Percentiles rank a stretch among this genome's conserved stretches.
Evolutionary conservation across 805 yeast species (phyloP).

Genomic region (Starmera dryadoides): DNA sequence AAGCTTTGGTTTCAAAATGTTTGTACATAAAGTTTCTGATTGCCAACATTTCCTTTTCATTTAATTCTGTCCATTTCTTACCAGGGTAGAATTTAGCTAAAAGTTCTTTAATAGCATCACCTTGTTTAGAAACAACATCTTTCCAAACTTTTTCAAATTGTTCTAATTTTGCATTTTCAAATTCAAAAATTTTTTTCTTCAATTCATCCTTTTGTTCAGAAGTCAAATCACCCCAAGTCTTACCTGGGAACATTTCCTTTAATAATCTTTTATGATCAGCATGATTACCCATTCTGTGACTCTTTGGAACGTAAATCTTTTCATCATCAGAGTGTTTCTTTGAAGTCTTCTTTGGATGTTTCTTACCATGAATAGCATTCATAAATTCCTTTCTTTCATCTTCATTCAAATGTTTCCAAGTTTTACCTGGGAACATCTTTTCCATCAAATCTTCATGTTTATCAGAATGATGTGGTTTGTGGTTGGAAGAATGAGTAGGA

Average conservation of each 20-base stretch:
- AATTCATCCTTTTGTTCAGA: neutral
- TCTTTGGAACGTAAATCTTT: neutral
- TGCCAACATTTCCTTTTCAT: neutral
- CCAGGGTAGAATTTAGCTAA: neutral
- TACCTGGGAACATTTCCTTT: neutral
- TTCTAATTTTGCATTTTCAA: no score
- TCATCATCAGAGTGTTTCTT: neutral
- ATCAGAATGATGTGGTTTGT: no score
- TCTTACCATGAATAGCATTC: no score
- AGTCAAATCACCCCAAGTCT: neutral
- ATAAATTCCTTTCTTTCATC: no score
- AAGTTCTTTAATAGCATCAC: no score
- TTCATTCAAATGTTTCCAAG: neutral
- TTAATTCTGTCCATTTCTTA: neutral
- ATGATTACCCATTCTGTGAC: neutral
- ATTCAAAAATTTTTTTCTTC: neutral
- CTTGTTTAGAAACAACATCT: no score
- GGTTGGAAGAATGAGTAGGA: no score
- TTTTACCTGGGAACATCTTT: neutral
- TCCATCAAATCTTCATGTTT: neutral
- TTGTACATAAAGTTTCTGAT: neutral
- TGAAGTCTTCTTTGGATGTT: neutral
- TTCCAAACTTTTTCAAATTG: no score
- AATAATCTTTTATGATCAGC: neutral
- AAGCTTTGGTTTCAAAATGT: neutral